A percentile compares a stretch with the other conserved stretches of the same genome.
These are phyloP conservation scores for Penicillium sclerotiorum DNA, from an alignment of 2,329 filamentous ascomycete species.

Conservation along the genomic window DNA sequence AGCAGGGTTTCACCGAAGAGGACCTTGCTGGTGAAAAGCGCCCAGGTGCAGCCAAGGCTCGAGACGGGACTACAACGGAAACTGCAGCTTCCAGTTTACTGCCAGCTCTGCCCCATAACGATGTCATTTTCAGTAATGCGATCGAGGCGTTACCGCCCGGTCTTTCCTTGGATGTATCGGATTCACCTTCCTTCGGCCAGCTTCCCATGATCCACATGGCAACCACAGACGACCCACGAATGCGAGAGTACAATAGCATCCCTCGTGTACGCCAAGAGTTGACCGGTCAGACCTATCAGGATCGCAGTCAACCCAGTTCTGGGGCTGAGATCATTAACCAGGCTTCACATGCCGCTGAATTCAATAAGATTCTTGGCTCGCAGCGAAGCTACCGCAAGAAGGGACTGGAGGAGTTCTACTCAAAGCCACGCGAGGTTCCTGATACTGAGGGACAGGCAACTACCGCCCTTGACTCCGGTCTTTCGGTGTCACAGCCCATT, in stretches of 20 bases:
- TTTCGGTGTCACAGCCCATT: conserved; percentile 42
- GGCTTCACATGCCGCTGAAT: conserved; percentile 85
- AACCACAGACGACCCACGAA: conserved; percentile 73
- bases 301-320: conserved; percentile 75
- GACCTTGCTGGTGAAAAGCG: conserved; percentile 95
- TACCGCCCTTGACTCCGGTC: conserved; percentile 36
- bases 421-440: conserved; percentile 77
- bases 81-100: conserved; percentile 59
- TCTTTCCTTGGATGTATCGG: conserved; percentile 69
- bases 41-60: conserved; percentile 84
- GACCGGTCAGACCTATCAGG: conserved; percentile 82
- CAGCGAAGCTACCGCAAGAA: conserved; percentile 77
- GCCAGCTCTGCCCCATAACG: conserved; percentile 71
- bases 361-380: conserved; percentile 80
- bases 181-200: conserved; percentile 66
- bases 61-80: conserved; percentile 77
- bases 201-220: conserved; percentile 83
- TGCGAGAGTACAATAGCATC: conserved; percentile 80
- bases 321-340: conserved; percentile 81
- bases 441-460: conserved; percentile 44
- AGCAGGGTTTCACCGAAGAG: conserved; percentile 97
- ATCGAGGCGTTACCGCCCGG: conserved; percentile 69
- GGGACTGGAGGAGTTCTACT: conserved; percentile 81
- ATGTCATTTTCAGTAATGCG: conserved; percentile 84
- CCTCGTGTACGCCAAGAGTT: conserved; percentile 88